Evolutionary conservation across 2,329 filamentous ascomycete genomes (phyloP).

Genomic region (Alternaria postmessia): DNA sequence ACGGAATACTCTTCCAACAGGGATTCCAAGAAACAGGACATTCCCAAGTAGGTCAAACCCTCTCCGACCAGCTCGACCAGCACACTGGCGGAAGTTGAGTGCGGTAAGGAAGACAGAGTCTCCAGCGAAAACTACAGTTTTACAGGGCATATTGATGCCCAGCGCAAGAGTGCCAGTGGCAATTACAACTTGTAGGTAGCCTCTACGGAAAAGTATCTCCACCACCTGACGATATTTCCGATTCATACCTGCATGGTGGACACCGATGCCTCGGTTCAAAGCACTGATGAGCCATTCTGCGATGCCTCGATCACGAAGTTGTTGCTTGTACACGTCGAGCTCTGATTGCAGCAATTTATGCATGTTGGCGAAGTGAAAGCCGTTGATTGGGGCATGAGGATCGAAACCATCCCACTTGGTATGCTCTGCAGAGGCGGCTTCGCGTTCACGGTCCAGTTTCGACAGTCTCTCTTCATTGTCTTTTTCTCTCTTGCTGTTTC

Average conservation of each 20-base stretch:
- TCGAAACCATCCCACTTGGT: constrained; percentile 4
- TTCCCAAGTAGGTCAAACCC: constrained; percentile 84
- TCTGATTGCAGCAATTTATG: constrained; percentile 67
- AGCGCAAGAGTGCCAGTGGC: constrained; percentile 79
- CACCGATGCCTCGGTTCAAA: constrained; percentile 72
- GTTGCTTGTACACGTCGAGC: constrained; percentile 62
- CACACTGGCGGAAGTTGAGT: constrained; percentile 78
- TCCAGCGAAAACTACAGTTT: constrained; percentile 78
- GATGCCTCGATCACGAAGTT: constrained; percentile 61
- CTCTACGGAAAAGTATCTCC: constrained; percentile 77
- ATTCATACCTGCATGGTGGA: constrained; percentile 86
- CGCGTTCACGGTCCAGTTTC: constrained; percentile 3
- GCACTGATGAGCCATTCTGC: constrained; percentile 65
- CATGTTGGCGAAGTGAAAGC: constrained; percentile 73
- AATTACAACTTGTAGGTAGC: constrained; percentile 74
- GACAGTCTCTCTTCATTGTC: constrained; percentile 1
- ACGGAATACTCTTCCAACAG: constrained; percentile 67
- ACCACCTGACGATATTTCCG: constrained; percentile 75
- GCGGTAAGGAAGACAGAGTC: constrained; percentile 77
- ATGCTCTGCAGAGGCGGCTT: constrained; percentile 5
- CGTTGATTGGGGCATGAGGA: constrained; percentile 52
- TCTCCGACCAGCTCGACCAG: constrained; percentile 79
- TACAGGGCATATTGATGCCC: constrained; percentile 77
- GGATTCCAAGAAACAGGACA: constrained; percentile 76
- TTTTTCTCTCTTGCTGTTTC: neutral